phyloP scores from a whole-genome alignment of 2,329 filamentous ascomycete genomes.

The Stagonosporopsis cucurbitacearum region DNA sequence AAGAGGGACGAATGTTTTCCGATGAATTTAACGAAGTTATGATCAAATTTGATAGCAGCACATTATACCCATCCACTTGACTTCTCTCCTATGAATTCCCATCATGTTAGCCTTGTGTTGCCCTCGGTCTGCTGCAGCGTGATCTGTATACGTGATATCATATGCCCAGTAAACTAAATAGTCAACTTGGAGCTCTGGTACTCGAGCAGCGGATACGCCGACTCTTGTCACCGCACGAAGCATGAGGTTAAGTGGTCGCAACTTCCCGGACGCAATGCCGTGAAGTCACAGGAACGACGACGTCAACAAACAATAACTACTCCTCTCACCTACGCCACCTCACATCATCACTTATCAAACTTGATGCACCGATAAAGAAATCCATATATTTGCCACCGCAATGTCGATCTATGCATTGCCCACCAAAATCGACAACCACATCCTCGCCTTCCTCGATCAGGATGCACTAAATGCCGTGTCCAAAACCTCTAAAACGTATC shows the following conservation, averaged over 20 bases:
- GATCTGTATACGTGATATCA: too few relatives aligned
- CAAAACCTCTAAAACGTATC: neutral
- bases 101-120: neutral
- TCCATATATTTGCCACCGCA: neutral
- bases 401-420: neutral
- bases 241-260: neutral
- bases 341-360: neutral
- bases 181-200: too few relatives aligned
- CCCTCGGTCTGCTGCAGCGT: neutral
- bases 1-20: conserved; percentile 31
- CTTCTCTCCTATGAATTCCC: neutral
- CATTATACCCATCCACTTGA: neutral
- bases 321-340: neutral
- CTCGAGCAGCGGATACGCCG: too few relatives aligned
- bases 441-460: neutral
- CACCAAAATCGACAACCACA: neutral
- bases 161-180: too few relatives aligned
- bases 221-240: neutral
- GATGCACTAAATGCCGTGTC: neutral
- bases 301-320: neutral
- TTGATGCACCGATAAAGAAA: neutral
- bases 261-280: neutral
- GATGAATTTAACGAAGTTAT: conserved; percentile 17
- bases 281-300: neutral
- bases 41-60: neutral